These are phyloP conservation scores for carrot (Daucus carota) DNA, from an alignment of 129 eudicot genomes.

Conservation along the genomic window DH1_v3.0 NC_030385.2:39059001-39059500, in stretches of 20 bases:
- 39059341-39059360: constrained; percentile 79
- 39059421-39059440: constrained; percentile 62
- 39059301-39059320: background rate
- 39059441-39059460: constrained; percentile 65
- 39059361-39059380: constrained; percentile 52
- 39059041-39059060: constrained; percentile 26
- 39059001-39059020: background rate
- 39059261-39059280: background rate
- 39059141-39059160: constrained; percentile 73
- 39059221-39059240: constrained; percentile 81
- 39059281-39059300: background rate
- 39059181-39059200: constrained; percentile 94
- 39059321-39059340: constrained; percentile 41
- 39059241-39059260: background rate
- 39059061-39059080: constrained; percentile 67
- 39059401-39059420: constrained; percentile 41
- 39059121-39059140: constrained; percentile 65
- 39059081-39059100: constrained; percentile 62
- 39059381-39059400: constrained; percentile 55
- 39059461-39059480: background rate
- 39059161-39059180: constrained; percentile 70
- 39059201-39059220: constrained; percentile 63
- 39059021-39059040: background rate
- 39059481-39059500: background rate
- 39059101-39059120: constrained; percentile 71